Evolutionary conservation across 371 early-diverging fungal species (phyloP).

Genomic region (Mortierella sp.): DNA sequence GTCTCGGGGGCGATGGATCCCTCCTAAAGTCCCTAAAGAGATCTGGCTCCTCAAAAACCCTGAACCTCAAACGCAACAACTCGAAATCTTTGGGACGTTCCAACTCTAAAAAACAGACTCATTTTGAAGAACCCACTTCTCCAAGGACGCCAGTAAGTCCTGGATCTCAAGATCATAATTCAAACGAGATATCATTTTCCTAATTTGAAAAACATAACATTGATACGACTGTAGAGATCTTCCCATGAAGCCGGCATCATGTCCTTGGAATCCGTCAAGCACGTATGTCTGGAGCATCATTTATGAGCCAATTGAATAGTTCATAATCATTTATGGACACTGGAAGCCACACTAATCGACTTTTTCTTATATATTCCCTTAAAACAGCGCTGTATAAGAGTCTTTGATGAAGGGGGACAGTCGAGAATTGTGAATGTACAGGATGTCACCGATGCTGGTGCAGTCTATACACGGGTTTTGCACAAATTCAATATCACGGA

Average conservation of each 20-base stretch:
- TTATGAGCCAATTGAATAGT: not conserved
- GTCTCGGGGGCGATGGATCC: conserved; percentile 45
- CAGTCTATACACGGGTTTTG: conserved; percentile 71
- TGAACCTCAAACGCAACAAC: conserved; percentile 49
- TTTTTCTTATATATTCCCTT: not conserved
- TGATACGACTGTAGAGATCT: conserved; percentile 45
- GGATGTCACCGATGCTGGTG: conserved; percentile 66
- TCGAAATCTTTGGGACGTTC: conserved; percentile 48
- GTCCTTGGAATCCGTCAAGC: conserved; percentile 76
- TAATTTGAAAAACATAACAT: not conserved
- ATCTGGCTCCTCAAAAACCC: conserved; percentile 45
- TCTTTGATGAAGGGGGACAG: conserved; percentile 78
- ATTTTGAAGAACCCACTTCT: conserved; percentile 55
- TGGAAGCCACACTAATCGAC: not conserved
- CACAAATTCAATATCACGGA: conserved; percentile 76
- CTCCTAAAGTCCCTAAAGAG: conserved; percentile 49
- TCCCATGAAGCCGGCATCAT: conserved; percentile 66
- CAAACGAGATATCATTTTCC: not conserved
- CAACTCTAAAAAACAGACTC: conserved; percentile 53
- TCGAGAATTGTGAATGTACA: conserved; percentile 74
- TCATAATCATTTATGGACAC: not conserved
- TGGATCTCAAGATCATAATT: not conserved
- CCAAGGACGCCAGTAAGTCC: conserved; percentile 50
- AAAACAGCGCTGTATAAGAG: conserved; percentile 70
- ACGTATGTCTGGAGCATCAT: conserved; percentile 41